Conservation (phyloP, 176 grass and related monocot genomes). For the Bolboschoenus planiculmis region DNA sequence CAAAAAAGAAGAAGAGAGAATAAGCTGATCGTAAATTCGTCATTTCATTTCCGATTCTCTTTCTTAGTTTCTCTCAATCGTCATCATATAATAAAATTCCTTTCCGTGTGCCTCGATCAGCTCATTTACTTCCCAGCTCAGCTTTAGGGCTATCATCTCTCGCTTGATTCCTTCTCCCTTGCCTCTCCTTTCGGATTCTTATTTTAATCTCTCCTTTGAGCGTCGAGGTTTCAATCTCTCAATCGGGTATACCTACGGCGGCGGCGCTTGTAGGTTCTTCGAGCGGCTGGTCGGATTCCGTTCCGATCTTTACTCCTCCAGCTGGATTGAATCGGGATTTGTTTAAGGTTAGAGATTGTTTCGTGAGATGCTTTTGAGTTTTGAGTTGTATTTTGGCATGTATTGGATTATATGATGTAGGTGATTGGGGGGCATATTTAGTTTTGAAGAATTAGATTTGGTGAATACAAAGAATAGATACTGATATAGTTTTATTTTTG, state of each 20-base stretch:
- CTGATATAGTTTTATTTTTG: background rate
- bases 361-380: slow-evolving; percentile 3
- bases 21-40: background rate
- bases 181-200: background rate
- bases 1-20: background rate
- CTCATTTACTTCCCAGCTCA: slow-evolving; percentile 15
- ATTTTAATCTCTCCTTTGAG: background rate
- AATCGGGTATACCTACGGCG: slow-evolving; percentile 8
- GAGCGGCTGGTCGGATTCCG: background rate
- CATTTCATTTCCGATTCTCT: background rate
- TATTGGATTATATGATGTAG: background rate
- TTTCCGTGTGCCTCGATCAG: background rate
- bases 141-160: background rate
- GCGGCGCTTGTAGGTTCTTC: background rate
- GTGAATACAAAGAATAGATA: background rate
- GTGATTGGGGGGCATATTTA: background rate
- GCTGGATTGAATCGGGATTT: slow-evolving; percentile 18
- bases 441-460: background rate
- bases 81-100: background rate
- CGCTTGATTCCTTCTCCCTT: slow-evolving; percentile 5
- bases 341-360: background rate
- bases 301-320: slow-evolving; percentile 6
- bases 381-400: background rate
- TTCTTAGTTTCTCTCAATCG: background rate
- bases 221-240: background rate